Conservation (phyloP, 768 basidiomycete species). For the Royoungia palumana region DNA sequence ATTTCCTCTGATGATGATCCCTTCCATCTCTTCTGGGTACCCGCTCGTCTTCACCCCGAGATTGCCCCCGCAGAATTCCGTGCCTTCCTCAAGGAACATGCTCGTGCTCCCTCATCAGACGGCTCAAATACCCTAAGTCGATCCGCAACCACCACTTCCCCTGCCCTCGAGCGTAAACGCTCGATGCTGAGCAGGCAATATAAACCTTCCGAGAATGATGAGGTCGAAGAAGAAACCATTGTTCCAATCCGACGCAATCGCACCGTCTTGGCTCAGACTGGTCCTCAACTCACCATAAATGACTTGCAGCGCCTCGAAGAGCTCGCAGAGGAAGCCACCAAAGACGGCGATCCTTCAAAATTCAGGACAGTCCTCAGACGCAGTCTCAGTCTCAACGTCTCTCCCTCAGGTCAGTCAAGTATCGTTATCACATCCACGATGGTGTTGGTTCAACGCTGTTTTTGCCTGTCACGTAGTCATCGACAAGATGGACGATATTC, state of each 20-base stretch:
- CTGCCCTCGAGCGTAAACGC: conserved; percentile 72
- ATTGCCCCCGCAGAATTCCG: conserved; percentile 96
- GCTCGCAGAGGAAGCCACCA: conserved; percentile 85
- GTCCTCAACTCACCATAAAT: conserved; percentile 85
- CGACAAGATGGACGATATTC: conserved; percentile 64
- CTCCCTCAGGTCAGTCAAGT: conserved; percentile 71
- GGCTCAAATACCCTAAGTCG: conserved; percentile 39
- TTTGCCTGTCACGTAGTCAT: conserved; percentile 43
- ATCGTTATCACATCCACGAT: conserved; percentile 5
- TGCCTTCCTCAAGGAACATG: conserved; percentile 91
- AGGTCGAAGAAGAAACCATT: conserved; percentile 66
- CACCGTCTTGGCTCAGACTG: conserved; percentile 60
- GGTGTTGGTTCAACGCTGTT: conserved; percentile 20
- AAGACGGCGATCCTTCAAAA: conserved; percentile 76
- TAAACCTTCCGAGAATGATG: conserved; percentile 74
- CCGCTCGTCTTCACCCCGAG: conserved; percentile 94
- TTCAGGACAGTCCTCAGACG: conserved; percentile 77
- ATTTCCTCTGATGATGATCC: conserved; percentile 70
- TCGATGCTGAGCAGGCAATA: conserved; percentile 97
- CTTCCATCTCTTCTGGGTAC: conserved; percentile 96
- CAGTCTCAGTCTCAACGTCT: conserved; percentile 83
- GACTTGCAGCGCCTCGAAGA: conserved; percentile 95
- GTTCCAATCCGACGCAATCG: conserved; percentile 68
- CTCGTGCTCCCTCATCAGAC: conserved; percentile 56
- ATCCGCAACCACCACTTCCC: conserved; percentile 43